Evolutionary conservation across 768 basidiomycete species (phyloP), one percentile per base, ranked within the genome.

Genomic region (Mycena indigotica): DNA sequence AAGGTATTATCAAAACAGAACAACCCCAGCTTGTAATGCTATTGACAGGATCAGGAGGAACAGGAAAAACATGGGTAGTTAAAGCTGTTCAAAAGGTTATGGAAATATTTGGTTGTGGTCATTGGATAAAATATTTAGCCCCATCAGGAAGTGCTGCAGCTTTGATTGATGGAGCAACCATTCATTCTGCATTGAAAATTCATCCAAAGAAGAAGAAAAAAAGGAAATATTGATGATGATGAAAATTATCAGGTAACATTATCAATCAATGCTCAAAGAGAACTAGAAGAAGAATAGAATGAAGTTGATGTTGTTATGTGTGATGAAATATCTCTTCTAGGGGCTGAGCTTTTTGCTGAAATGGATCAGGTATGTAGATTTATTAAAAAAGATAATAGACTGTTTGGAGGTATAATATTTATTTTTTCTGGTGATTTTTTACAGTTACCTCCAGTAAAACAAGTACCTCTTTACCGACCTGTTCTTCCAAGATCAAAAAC

Each of bases 341-440:
- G 68, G 39, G 19, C 28, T 4, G 56, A 69, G 25, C 54, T 74
- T 0, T n/a, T 72, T 4, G 57, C 53, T 17, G 64, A 71, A 6
- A 56, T 76, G 13, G 71, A 75, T 54, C 63, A 68, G 56, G 65
- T 67, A 0, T 48, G 73, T 0, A 26, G 63, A 0, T 71, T 61
- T 64, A 68, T 68, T 1, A 66, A 73, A 53, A 63, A 57, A 2
- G 32, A 44, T 17, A 32, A 67, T 24, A n/a, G 55, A 10, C 70
- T 52, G 55, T 74, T 71, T 66, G 71, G 73, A 1, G 73, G 73
- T 0, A 50, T 73, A 1, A 58, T 53, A 1, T 19, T 75, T 0
- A 71, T 75, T 10, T 70, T 74, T 45, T 28, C 72, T 1, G 74
- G 74, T 13, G 74, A 75, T 53, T 70, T 73, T 25, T 69, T 49